Conservation (phyloP, 768 basidiomycete genomes). For the Rhodotorula graminis region DNA sequence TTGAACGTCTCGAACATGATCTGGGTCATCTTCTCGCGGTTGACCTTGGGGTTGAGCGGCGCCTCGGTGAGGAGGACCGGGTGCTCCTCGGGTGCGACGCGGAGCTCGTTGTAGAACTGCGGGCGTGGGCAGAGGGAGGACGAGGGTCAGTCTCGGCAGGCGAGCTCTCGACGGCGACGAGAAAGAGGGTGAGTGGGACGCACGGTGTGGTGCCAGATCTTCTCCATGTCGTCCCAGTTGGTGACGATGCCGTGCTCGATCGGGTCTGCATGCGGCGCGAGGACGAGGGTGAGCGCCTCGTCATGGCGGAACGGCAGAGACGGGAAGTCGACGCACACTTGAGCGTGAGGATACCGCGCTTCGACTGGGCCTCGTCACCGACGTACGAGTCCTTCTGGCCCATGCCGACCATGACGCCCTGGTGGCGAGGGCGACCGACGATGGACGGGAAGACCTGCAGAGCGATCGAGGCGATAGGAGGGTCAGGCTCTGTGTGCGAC, state of each 20-base stretch:
- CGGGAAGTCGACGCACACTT: constrained; percentile 50
- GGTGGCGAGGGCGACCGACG: constrained; percentile 89
- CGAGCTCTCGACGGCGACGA: background rate
- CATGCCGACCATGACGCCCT: constrained; percentile 96
- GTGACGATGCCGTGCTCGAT: constrained; percentile 92
- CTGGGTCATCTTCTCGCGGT: constrained; percentile 90
- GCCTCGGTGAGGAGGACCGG: constrained; percentile 87
- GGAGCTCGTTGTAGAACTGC: constrained; percentile 83
- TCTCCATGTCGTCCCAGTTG: constrained; percentile 99
- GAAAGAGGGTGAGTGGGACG: background rate
- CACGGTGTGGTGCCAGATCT: constrained; percentile 63
- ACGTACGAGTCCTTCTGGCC: constrained; percentile 94
- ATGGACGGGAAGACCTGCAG: constrained; percentile 59
- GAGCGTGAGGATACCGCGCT: constrained; percentile 87
- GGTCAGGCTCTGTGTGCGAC: background rate
- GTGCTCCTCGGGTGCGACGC: constrained; percentile 88
- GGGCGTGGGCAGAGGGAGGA: background rate
- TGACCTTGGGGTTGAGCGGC: constrained; percentile 86
- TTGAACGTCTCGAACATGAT: constrained; percentile 98
- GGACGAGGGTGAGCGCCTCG: background rate
- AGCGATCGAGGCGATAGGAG: background rate
- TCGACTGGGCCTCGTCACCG: constrained; percentile 86
- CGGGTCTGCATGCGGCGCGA: constrained; percentile 53
- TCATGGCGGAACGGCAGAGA: background rate
- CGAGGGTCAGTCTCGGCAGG: background rate